phyloP scores from a whole-genome alignment of 2,329 filamentous ascomycete genomes.

The Venturia effusa region DNA sequence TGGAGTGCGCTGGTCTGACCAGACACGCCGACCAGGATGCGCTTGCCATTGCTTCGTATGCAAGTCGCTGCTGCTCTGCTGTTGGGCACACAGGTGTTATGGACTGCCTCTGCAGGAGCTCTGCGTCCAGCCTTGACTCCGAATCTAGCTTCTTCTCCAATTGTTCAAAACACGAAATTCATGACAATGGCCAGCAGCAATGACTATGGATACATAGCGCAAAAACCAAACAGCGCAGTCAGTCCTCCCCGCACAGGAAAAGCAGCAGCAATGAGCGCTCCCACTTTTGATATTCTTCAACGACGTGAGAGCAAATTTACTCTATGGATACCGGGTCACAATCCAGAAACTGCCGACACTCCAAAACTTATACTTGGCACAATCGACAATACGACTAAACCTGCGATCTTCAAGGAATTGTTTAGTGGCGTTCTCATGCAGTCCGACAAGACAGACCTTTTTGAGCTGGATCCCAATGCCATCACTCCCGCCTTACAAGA shows the following conservation, averaged over 20 bases:
- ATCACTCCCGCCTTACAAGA: not conserved
- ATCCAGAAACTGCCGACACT: not conserved
- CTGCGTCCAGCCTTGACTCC: not conserved
- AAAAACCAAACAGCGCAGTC: not conserved
- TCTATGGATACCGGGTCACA: not conserved
- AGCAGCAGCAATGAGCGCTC: not conserved
- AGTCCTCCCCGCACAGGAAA: not conserved
- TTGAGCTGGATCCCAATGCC: not conserved
- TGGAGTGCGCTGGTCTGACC: not conserved
- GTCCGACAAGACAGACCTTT: not conserved
- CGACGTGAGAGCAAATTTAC: not conserved
- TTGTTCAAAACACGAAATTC: too few relatives aligned
- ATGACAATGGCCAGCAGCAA: too few relatives aligned
- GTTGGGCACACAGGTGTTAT: not conserved
- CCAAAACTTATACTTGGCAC: not conserved
- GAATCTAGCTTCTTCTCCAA: not conserved
- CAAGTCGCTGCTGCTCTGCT: not conserved
- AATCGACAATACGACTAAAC: not conserved
- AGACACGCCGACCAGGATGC: not conserved
- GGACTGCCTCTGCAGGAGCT: not conserved
- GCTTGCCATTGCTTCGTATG: not conserved
- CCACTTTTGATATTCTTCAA: not conserved
- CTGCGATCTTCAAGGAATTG: not conserved
- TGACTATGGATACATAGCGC: not conserved
- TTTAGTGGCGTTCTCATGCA: constrained; percentile 11